A percentile compares a stretch with the other conserved stretches of the same genome.
These are phyloP conservation scores for Anthracocystis setariae DNA, from an alignment of 1,284 basidiomycete species.

Conservation along the genomic window DNA sequence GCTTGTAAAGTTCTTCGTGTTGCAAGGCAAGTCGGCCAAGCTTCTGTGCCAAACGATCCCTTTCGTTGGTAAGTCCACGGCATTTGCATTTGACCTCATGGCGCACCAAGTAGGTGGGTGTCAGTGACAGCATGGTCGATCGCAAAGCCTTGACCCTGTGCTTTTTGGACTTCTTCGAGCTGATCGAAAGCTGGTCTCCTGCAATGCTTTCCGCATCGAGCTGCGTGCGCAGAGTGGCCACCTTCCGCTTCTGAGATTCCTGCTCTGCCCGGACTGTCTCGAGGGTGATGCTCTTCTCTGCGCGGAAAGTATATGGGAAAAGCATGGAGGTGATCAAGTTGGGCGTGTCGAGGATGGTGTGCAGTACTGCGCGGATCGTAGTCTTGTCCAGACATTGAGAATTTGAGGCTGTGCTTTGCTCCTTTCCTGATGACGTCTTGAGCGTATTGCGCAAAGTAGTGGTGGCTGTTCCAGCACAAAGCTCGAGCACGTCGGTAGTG, in stretches of 20 bases:
- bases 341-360: slow-evolving; percentile 47
- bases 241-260: slow-evolving; percentile 21
- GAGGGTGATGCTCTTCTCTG: slow-evolving; percentile 31
- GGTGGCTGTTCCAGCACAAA: slow-evolving; percentile 36
- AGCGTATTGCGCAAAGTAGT: slow-evolving; percentile 27
- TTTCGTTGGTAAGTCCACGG: slow-evolving; percentile 36
- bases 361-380: slow-evolving; percentile 29
- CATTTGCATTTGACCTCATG: slow-evolving; percentile 59
- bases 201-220: slow-evolving; percentile 23
- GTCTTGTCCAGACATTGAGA: slow-evolving; percentile 21
- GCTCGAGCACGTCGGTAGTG: slow-evolving; percentile 26
- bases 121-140: slow-evolving; percentile 30
- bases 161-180: slow-evolving; percentile 21
- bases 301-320: slow-evolving; percentile 46
- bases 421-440: slow-evolving; percentile 10
- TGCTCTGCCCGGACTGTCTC: slow-evolving; percentile 21
- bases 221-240: slow-evolving; percentile 27
- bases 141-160: slow-evolving; percentile 33
- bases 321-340: slow-evolving; percentile 53
- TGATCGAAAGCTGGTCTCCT: slow-evolving; percentile 18
- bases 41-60: slow-evolving; percentile 46
- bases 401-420: slow-evolving; percentile 9
- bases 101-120: slow-evolving; percentile 41
- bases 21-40: slow-evolving; percentile 45
- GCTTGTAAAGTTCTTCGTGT: slow-evolving; percentile 26